Evolutionary conservation across 331 rosid genomes (phyloP).

Genomic region (Malus hybrid): DNA sequence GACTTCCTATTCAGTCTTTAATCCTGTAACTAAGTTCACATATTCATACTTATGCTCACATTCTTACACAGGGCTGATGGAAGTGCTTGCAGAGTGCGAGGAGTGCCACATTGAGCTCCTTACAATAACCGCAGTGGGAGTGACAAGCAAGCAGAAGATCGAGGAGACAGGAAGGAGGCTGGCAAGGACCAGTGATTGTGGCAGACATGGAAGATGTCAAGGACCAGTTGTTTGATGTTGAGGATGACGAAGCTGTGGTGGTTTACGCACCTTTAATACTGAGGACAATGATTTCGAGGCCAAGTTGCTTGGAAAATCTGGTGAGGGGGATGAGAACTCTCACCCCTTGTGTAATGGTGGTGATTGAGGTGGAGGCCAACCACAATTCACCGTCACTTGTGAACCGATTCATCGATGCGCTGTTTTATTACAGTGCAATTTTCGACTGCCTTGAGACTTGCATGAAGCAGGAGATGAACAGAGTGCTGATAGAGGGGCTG

Average conservation of each 20-base stretch:
- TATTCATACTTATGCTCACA: too few relatives aligned
- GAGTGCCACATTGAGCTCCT: slow-evolving; percentile 33
- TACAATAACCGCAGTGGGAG: slow-evolving; percentile 53
- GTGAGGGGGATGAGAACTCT: slow-evolving; percentile 51
- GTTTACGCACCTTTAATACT: slow-evolving; percentile 38
- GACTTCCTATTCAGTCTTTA: too few relatives aligned
- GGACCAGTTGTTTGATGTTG: slow-evolving; percentile 35
- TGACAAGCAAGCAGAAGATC: slow-evolving; percentile 1
- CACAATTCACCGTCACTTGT: slow-evolving; percentile 56
- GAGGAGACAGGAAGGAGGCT: slow-evolving; percentile 45
- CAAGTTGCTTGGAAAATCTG: slow-evolving; percentile 48
- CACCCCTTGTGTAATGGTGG: slow-evolving; percentile 50
- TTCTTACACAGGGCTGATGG: slow-evolving; percentile 30
- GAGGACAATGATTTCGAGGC: slow-evolving; percentile 43
- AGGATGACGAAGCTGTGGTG: slow-evolving; percentile 43
- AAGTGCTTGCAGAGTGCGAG: slow-evolving; percentile 41
- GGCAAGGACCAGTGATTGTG: slow-evolving; percentile 26
- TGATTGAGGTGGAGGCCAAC: slow-evolving; percentile 48
- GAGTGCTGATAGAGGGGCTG: slow-evolving; percentile 23
- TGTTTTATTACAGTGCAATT: slow-evolving; percentile 45
- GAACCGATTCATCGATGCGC: slow-evolving; percentile 57
- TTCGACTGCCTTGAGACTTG: slow-evolving; percentile 47
- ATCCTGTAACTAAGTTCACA: too few relatives aligned
- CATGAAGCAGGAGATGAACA: slow-evolving; percentile 24
- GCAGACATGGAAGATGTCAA: slow-evolving; percentile 39